Evolutionary conservation across 169 alveolate genomes (phyloP).

Genomic region (Besnoitia besnoiti): DNA sequence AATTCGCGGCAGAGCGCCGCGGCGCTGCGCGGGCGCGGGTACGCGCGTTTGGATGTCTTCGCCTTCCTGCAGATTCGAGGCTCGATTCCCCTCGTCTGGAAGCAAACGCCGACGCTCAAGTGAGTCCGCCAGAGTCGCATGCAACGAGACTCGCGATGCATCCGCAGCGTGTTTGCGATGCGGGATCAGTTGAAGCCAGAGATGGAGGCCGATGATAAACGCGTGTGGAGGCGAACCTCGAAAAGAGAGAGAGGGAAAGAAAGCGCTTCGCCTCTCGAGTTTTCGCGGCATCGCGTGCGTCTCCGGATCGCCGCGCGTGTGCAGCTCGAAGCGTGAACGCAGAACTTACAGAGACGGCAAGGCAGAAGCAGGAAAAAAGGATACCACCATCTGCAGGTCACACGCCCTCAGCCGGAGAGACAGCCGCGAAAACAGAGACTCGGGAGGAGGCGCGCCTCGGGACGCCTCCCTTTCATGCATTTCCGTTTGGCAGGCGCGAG

Average conservation of each 20-base stretch:
- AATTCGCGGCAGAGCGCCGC: conserved; percentile 25
- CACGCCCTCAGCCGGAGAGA: no score
- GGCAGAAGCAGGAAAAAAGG: no score
- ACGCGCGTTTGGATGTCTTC: conserved; percentile 72
- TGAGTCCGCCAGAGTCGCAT: conserved; percentile 60
- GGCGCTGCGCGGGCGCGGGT: neutral
- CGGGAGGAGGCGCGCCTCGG: no score
- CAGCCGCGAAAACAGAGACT: no score
- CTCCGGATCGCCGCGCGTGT: no score
- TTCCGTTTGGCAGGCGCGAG: no score
- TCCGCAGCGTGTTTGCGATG: neutral
- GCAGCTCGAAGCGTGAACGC: no score
- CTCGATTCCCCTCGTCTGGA: conserved; percentile 91
- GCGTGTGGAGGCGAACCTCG: neutral
- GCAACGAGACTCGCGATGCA: neutral
- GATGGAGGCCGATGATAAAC: neutral
- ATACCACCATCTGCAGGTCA: no score
- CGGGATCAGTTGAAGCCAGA: neutral
- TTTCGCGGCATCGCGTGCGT: no score
- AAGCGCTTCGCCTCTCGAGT: no score
- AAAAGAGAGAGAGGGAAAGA: neutral
- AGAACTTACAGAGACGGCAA: no score
- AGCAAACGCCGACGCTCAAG: conserved; percentile 85
- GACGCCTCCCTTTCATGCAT: no score
- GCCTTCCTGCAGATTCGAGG: conserved; percentile 90